These are phyloP conservation scores for Aspergillus olivimuriae DNA, from an alignment of 495 filamentous ascomycete species.

Conservation along the genomic window DNA sequence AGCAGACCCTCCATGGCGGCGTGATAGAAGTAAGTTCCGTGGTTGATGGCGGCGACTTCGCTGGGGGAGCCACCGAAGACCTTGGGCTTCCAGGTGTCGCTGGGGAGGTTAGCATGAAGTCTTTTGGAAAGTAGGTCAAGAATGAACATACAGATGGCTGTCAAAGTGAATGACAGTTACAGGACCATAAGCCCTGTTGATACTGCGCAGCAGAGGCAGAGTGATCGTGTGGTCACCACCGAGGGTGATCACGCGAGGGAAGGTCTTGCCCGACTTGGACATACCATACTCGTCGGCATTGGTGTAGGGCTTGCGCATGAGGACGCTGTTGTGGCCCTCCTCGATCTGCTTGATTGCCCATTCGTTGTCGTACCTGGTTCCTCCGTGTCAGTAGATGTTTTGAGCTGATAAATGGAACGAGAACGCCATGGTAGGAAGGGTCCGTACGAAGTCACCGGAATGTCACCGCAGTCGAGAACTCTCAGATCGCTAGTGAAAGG, in stretches of 20 bases:
- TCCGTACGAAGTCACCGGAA: conserved; percentile 59
- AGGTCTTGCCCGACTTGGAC: conserved; percentile 49
- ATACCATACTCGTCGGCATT: conserved; percentile 41
- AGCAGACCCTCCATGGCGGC: conserved; percentile 66
- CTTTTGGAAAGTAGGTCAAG: background rate
- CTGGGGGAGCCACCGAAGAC: conserved; percentile 65
- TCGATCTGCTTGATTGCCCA: conserved; percentile 70
- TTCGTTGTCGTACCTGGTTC: conserved; percentile 56
- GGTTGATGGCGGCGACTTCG: conserved; percentile 65
- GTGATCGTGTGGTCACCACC: conserved; percentile 65
- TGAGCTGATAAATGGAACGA: too few relatives aligned
- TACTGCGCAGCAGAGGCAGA: conserved; percentile 55
- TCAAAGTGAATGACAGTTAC: conserved; percentile 71
- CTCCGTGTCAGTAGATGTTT: conserved; percentile 1
- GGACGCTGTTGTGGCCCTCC: conserved; percentile 50
- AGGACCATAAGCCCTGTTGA: conserved; percentile 59
- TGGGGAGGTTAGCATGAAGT: conserved; percentile 13
- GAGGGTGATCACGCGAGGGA: conserved; percentile 59
- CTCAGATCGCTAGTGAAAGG: conserved; percentile 60
- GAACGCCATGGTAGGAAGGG: too few relatives aligned
- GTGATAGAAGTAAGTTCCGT: conserved; percentile 79
- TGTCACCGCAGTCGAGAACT: conserved; percentile 72
- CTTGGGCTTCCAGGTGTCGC: conserved; percentile 60
- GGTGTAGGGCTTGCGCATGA: conserved; percentile 45
- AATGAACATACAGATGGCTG: conserved; percentile 49